Evolutionary conservation across 371 early-diverging fungal species (phyloP), one percentile per base, ranked within the genome.

Genomic region (Syncephalastrum racemosum): DNA sequence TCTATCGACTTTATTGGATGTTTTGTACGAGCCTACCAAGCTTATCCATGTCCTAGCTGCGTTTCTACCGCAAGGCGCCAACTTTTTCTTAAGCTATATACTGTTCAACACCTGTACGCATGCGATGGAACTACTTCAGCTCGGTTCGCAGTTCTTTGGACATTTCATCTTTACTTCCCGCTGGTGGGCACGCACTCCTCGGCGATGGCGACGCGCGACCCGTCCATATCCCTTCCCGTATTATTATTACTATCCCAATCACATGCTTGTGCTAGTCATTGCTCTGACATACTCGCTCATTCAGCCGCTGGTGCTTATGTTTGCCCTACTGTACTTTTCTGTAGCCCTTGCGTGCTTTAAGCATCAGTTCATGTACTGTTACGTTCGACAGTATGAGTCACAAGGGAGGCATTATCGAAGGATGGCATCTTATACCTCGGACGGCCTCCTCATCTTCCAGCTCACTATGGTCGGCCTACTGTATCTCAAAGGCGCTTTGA

Each of bases 271-370:
- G 2, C 87, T 93, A 53, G 89, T 90, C 14, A 90, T 95, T 46
- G 85, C 91, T n/a, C 46, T 94, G 36, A 86, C 90, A 0, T 97
- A 97, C 71, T 87, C 93, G 19, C 85, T 86, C 16, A 90, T 95
- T 36, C 87, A 91, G 52, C 97, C 97, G 0, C 62, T 96, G 14
- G 89, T 95, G 27, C 71, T 95, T 16, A 70, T 89, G 5, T 89
- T 94, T 62, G 89, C 90, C 2, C 61, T 86, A 3, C 58, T 90
- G 3, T 96, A 91, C 66, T 97, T 85, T 70, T 67, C 74, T 1
- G 65, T 91, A 23, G 92, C 89, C 0, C 79, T 87, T 31, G 68
- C 88, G 10, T 83, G 91, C 3, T 91, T 85, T 74, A 92, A 94
- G 53, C 88, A 93, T 62, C 85, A 89, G 56, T 80, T 88, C 49